These are phyloP conservation scores for Phytophthora macrochlamydospora DNA, from an alignment of 352 stramenopile species.

Conservation along the genomic window DNA sequence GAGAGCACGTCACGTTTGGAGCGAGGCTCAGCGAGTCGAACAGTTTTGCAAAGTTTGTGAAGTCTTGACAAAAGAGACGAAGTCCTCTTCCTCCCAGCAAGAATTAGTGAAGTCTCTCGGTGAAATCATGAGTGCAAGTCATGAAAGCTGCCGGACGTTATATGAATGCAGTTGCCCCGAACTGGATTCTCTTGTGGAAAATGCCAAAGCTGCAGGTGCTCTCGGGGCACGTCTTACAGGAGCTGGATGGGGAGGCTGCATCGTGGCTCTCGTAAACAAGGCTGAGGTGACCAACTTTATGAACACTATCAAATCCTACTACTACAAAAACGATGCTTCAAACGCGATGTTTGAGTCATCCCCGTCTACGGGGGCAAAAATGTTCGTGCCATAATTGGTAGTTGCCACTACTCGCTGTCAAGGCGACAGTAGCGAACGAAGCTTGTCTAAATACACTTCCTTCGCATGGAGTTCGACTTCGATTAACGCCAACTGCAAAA, in stretches of 20 bases:
- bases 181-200: conserved; percentile 70
- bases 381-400: conserved; percentile 23
- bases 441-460: conserved; percentile 66
- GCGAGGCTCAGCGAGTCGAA: conserved; percentile 66
- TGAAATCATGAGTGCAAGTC: conserved; percentile 69
- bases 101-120: conserved; percentile 45
- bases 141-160: conserved; percentile 60
- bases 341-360: conserved; percentile 43
- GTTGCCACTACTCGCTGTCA: conserved; percentile 10
- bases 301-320: conserved; percentile 31
- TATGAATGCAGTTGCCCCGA: conserved; percentile 84
- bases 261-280: conserved; percentile 62
- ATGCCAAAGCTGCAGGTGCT: conserved; percentile 46
- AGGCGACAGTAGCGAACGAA: conserved; percentile 41
- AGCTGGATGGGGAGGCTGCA: conserved; percentile 86
- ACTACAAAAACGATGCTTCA: conserved; percentile 34
- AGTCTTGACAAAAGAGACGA: conserved; percentile 6
- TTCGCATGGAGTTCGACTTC: conserved; percentile 76
- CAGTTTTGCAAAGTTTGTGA: conserved; percentile 45
- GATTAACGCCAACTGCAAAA: conserved; percentile 60
- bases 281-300: conserved; percentile 42
- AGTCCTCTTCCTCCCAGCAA: not conserved
- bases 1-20: conserved; percentile 70
- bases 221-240: conserved; percentile 77
- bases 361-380: conserved; percentile 32